Evolutionary conservation across 1,139 yeast genomes (phyloP), one percentile per base, ranked within the genome.

Genomic region (Pichia sp.): DNA sequence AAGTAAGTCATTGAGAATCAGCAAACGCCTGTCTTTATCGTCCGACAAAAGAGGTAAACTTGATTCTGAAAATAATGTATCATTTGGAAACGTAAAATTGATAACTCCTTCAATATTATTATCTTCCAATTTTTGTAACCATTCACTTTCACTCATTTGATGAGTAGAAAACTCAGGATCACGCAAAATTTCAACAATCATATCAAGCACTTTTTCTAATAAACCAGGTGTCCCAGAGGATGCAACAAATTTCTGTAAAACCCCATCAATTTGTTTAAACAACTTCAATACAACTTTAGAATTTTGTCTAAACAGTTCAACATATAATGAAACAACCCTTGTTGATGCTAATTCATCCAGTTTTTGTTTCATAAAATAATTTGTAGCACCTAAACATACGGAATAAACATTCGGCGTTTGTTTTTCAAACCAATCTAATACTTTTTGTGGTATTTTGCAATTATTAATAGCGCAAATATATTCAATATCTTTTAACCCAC

Each of bases 301-400:
- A 42, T 52, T 50, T 66, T 46, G 61, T 56, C 36, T 66, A 65
- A 48, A 78, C 72, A 51, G 81, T 62, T 56, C 74, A 68, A 52
- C 45, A 47, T 56, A 62, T 19, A 86, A 64, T 16, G 73, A 69
- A 50, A 87, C 68, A 58, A 81, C 84, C 50, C 83, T 76, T 14
- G 74, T 61, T 51, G 76, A 81, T 53, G 80, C 73, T 6, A 73
- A 70, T 50, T 80, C 84, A 60, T 77, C 80, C 11, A 76, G 76
- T 1, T 76, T 68, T 7, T 77, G 77, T 2, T 75, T 68, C 36
- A 72, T 72, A 66, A 81, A 83, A 54, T 78, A 75, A 44, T 70
- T 68, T 0, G 85, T 76, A 11, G 81, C 81, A 54, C 82, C 79
- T 75, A 72, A 50, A 83, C 67, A 0, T 80, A 46, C 44, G 1